Evolutionary conservation across 176 grass and related monocot genomes (phyloP).

Genomic region (Phyllostachys edulis): DNA sequence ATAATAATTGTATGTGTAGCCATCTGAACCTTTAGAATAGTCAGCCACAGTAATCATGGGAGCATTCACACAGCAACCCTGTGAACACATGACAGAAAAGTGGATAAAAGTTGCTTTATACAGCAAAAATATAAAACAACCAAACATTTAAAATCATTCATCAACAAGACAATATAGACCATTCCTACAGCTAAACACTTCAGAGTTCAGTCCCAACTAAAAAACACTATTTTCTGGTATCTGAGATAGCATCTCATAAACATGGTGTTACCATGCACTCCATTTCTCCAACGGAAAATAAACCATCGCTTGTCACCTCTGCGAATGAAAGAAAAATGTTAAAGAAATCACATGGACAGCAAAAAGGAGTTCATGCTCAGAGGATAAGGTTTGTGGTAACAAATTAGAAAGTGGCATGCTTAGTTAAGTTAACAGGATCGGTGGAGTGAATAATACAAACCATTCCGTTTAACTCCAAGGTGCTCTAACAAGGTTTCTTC

Average conservation of each 20-base stretch:
- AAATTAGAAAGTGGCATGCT: not conserved
- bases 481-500: conserved; percentile 88
- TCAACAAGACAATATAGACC: not conserved
- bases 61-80: conserved; percentile 89
- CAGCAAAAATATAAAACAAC: not conserved
- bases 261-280: conserved; percentile 80
- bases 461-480: conserved; percentile 95
- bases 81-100: not conserved
- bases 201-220: not conserved
- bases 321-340: conserved; percentile 40
- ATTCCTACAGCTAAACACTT: not conserved
- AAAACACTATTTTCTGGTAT: conserved; percentile 13
- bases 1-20: conserved; percentile 80
- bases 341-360: not conserved
- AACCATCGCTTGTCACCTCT: conserved; percentile 95
- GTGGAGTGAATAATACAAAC: conserved; percentile 38
- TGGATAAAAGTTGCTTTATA: conserved; percentile 3
- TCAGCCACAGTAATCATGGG: conserved; percentile 82
- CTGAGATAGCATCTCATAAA: not conserved
- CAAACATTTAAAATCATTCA: not conserved
- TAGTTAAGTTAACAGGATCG: conserved; percentile 19
- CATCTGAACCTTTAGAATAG: conserved; percentile 75
- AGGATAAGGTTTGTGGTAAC: conserved; percentile 15
- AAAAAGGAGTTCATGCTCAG: not conserved
- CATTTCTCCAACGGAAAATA: conserved; percentile 98